Percentiles rank a stretch among this genome's conserved stretches.
phyloP scores from a whole-genome alignment of 768 basidiomycete species.

The Tulasnella sp. region DNA sequence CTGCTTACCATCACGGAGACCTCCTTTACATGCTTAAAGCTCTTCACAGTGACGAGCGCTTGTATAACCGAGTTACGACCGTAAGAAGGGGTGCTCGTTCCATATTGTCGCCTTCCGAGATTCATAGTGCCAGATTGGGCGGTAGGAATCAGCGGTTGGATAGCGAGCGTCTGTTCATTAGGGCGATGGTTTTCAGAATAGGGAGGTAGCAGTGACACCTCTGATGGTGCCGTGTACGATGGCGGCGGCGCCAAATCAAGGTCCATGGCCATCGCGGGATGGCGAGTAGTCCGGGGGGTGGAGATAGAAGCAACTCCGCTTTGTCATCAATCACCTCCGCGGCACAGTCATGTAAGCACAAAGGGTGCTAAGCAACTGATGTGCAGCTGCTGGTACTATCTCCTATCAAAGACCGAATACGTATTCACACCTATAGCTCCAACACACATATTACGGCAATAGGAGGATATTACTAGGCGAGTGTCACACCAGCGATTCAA shows the following conservation, averaged over 20 bases:
- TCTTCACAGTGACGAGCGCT: not conserved
- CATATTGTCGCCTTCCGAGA: not conserved
- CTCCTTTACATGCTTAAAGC: constrained; percentile 8
- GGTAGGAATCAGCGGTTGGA: not conserved
- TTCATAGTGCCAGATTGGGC: not conserved
- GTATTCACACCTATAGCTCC: too few relatives aligned
- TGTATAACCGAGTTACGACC: not conserved
- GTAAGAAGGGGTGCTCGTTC: constrained; percentile 1
- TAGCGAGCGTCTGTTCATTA: not conserved
- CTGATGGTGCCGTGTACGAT: not conserved
- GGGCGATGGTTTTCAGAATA: not conserved
- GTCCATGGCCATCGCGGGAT: not conserved
- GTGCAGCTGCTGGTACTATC: too few relatives aligned
- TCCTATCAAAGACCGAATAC: too few relatives aligned
- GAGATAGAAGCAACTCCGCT: too few relatives aligned
- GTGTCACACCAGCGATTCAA: too few relatives aligned
- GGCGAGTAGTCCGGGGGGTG: not conserved
- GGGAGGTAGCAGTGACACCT: not conserved
- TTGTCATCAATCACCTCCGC: too few relatives aligned
- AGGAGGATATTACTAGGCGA: too few relatives aligned
- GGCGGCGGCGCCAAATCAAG: not conserved
- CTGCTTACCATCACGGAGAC: constrained; percentile 1
- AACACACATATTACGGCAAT: too few relatives aligned
- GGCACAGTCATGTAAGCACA: too few relatives aligned
- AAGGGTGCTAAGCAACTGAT: too few relatives aligned